Evolutionary conservation across 1,284 basidiomycete species (phyloP).

Genomic region (Exobasidium rhododendri): DNA sequence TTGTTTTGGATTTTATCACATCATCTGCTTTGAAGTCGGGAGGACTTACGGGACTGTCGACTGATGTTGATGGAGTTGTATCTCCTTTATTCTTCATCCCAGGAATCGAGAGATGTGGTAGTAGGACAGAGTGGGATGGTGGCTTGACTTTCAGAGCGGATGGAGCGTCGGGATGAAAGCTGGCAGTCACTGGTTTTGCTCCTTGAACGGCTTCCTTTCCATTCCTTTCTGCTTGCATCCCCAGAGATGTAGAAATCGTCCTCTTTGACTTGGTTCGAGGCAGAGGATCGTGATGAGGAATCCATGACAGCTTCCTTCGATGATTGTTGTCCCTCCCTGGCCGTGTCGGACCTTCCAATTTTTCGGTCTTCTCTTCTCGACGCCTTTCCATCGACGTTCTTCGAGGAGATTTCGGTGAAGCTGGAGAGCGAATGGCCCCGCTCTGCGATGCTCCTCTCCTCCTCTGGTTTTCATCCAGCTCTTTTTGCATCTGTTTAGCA

Average conservation of each 20-base stretch:
- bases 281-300: neutral
- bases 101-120: neutral
- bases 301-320: neutral
- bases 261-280: neutral
- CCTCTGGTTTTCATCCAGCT: neutral
- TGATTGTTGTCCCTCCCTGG: too few relatives aligned
- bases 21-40: slow-evolving; percentile 3
- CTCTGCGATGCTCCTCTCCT: too few relatives aligned
- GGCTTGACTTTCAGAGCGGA: slow-evolving; percentile 1
- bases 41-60: neutral
- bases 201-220: neutral
- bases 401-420: too few relatives aligned
- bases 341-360: too few relatives aligned
- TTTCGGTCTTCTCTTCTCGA: too few relatives aligned
- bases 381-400: too few relatives aligned
- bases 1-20: neutral
- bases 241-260: neutral
- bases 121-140: neutral
- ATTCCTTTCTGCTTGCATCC: neutral
- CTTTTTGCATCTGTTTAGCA: neutral
- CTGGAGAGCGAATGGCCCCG: too few relatives aligned
- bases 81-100: neutral
- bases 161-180: slow-evolving; percentile 8
- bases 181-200: slow-evolving; percentile 3
- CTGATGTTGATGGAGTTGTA: neutral